Conservation (phyloP, 495 filamentous ascomycete genomes). For the Massariosphaeria phaeospora region DNA sequence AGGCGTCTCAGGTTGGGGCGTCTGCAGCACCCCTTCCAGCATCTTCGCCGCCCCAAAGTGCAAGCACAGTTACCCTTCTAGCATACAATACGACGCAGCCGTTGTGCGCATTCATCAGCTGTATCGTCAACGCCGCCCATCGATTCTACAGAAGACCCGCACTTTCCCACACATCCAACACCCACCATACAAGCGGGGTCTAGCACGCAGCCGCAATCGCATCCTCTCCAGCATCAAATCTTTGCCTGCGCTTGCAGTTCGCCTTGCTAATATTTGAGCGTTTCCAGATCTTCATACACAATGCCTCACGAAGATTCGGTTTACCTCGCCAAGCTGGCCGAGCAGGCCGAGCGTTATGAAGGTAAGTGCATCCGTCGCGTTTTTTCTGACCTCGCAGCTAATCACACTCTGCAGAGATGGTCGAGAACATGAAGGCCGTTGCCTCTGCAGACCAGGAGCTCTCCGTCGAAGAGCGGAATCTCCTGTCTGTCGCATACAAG, state of each 20-base stretch:
- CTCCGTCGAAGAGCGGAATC: constrained; percentile 97
- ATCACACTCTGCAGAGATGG: constrained; percentile 70
- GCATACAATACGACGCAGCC: too few species aligned
- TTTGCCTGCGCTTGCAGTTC: background rate
- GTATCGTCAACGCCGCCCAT: background rate
- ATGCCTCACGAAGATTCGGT: constrained; percentile 99
- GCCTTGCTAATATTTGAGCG: constrained; percentile 4
- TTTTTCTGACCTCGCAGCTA: background rate
- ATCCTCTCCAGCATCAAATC: background rate
- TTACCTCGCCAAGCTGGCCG: constrained; percentile 98
- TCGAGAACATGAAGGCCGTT: constrained; percentile 99
- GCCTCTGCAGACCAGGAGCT: constrained; percentile 96
- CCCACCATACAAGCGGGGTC: background rate
- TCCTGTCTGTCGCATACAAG: constrained; percentile 98
- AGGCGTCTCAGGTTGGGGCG: constrained; percentile 9
- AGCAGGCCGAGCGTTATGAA: constrained; percentile 99
- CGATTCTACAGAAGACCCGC: background rate
- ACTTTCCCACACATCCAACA: constrained; percentile 16
- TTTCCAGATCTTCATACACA: constrained; percentile 46
- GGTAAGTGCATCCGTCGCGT: constrained; percentile 56
- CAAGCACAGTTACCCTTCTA: constrained; percentile 2
- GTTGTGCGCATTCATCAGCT: too few species aligned
- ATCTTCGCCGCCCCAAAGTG: background rate
- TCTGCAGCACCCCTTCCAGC: constrained; percentile 7
- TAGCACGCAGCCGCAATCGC: background rate